Evolutionary conservation across 2,329 filamentous ascomycete species (phyloP), one percentile per base, ranked within the genome.

Genomic region (Trichoderma polysporum): DNA sequence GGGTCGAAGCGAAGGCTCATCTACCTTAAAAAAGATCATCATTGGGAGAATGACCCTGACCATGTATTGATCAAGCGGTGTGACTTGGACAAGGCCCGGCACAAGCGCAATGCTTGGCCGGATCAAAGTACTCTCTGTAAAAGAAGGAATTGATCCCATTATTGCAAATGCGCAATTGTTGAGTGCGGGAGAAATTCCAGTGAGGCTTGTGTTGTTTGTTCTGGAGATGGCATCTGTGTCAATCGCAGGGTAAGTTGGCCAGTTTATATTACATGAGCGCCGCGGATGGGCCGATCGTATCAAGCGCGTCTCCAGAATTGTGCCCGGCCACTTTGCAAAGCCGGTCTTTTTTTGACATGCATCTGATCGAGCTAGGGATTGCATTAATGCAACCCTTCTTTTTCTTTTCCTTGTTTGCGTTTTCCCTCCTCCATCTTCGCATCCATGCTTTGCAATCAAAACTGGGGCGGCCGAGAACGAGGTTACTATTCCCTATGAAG

Each of bases 11-110:
- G 61, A 65, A 56, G 60, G 66, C 19, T 68, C 53, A 37, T 68
- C 53, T 25, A 68, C 41, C 35, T 66, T 54, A 41, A 68, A 68
- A 27, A 68, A 59, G 61, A 54, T 49, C 60, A 68, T 65, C 60
- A 68, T 68, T 6, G 66, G 66, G 25, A 68, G 58, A 59, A 68
- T 68, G 45, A 68, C 61, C 53, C 66, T 68, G 53, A 66, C 61
- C 66, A 68, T 68, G 45, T 68, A 68, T 37, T 68, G 66, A 45
- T 68, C 66, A 50, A 68, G 59, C 50, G 66, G 66, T 59, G 66
- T 64, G 52, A 68, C 60, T 35, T 61, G 45, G 6, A 29, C 52
- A 19, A 35, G 29, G 47, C 66, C 66, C 15, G 66, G 66, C 41
- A 68, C 66, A 9, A 33, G 66, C 50, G 66, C 29, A 33, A 65